Evolutionary conservation across 306 rosid genomes (phyloP), one percentile per base, ranked within the genome.

Genomic region (Malus fusca): DNA sequence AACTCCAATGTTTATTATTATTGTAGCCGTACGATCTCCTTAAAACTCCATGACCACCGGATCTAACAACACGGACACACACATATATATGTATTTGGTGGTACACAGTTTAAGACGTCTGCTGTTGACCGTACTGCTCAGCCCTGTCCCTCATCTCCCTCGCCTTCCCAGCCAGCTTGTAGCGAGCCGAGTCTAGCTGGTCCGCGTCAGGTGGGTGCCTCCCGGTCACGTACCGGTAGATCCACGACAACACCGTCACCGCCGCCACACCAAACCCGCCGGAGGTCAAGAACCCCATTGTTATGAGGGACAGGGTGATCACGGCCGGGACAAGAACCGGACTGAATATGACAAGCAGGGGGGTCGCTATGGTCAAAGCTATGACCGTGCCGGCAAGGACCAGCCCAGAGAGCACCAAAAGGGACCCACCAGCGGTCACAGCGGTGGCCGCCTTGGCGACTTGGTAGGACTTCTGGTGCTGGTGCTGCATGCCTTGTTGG

Each of bases 311-410:
- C 5, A 79, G 82, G 0, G 88, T 28, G 11, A 87, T 75, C 23
- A 82, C 73, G 1, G 98, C 92, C 0, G 98, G 96, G 1, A 94
- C 87, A 0, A 94, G 85, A 25, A 92, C 93, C 2, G 97, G 98
- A 13, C 98, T 94, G 88, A 92, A 94, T n/a, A 94, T 77, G 25
- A 92, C 91, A 0, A 94, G 82, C 60, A 94, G 78, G 0, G 96
- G 98, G 1, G 93, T 92, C 2, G 72, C 85, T 0, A 89, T 28
- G 56, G 96, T 84, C 30, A 94, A 78, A 0, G 79, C 86, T 0
- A 94, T 83, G 19, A 92, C 91, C 0, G 97, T 88, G 0, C 72
- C 88, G 2, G 92, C 85, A 0, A 89, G 61, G 8, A 83, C 56
- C 53, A 94, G 56, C 0, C 84, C 89, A 1, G 98, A 84, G 33